A percentile compares a stretch with the other conserved stretches of the same genome.
Conservation (phyloP, 2,329 filamentous ascomycete genomes). For the Fusarium proliferatum region DNA sequence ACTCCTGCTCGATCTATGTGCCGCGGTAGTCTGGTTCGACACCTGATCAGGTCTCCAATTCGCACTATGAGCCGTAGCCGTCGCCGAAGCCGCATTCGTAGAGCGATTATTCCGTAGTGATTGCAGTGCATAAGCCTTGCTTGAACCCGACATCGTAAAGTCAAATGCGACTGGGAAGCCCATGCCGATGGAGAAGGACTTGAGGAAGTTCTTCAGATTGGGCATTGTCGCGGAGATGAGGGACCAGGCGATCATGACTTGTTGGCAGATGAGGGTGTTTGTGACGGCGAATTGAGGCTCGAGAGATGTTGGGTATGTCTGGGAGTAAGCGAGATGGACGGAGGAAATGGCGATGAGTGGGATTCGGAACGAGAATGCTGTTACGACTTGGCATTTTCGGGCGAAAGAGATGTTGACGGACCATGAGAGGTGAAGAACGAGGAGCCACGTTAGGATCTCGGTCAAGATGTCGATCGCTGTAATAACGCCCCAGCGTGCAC, state of each 20-base stretch:
- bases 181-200: constrained; percentile 38
- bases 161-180: constrained; percentile 33
- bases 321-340: constrained; percentile 19
- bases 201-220: constrained; percentile 38
- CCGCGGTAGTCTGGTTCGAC: background rate
- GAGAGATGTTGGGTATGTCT: background rate
- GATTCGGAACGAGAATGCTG: constrained; percentile 36
- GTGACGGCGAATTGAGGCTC: constrained; percentile 37
- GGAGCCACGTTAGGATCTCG: constrained; percentile 23
- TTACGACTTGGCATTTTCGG: constrained; percentile 29
- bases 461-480: constrained; percentile 21
- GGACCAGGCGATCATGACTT: constrained; percentile 36
- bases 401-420: constrained; percentile 28
- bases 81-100: constrained; percentile 1
- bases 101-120: constrained; percentile 24
- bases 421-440: constrained; percentile 28
- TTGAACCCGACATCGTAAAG: constrained; percentile 2
- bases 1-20: background rate
- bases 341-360: constrained; percentile 34
- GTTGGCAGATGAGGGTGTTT: constrained; percentile 26
- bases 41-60: constrained; percentile 32
- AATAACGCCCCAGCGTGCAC: constrained; percentile 23
- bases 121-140: constrained; percentile 28
- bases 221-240: constrained; percentile 36
- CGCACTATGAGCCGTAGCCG: constrained; percentile 5